Evolutionary conservation across 2,329 filamentous ascomycete species (phyloP), one percentile per base, ranked within the genome.

Genomic region (Claviceps paspali): DNA sequence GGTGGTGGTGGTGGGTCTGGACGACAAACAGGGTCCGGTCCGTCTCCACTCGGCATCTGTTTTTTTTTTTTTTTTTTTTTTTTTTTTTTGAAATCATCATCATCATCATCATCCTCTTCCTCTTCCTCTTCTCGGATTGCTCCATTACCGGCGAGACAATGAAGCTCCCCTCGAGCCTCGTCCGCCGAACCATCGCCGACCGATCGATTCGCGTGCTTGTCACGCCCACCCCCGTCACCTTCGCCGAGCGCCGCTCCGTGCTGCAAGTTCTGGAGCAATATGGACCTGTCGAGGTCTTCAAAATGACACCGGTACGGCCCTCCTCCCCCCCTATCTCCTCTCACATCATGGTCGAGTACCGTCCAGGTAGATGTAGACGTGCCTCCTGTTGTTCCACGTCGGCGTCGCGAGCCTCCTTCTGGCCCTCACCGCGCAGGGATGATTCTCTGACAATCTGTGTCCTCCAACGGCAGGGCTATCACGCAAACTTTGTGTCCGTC

Each of bases 221-320:
- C 15, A 51, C 54, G n/a, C 72, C 71, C 11, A 48, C 62, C 10
- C 71, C 72, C 9, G 47, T 55, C n/a, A 67, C 44, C 33, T 65
- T 76, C 44, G 59, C 62, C 22, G 69, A 76, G 52, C 65, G 71
- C 6, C 67, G 70, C 18, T 68, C 69, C 6, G 59, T 76, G 15
- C 54, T 76, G 24, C 63, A 65, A 30, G 59, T 64, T 21, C 55
- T 76, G 17, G 62, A 71, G 52, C 57, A 60, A 38, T 56, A 66
- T 45, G 66, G 64, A 38, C 52, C 57, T 2, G 60, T 74, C 31
- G 66, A 74, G 29, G 56, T 65, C 26, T 76, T 76, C 51, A 68
- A 64, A 53, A 49, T 50, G 48, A 36, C 44, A 32, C 45, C 43
- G 32, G 48, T 50, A 45, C 2, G 41, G 12, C 9, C 6, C 12